phyloP scores from a whole-genome alignment of 1,284 basidiomycete species.

The Sanguinoderma infundibulare region DNA sequence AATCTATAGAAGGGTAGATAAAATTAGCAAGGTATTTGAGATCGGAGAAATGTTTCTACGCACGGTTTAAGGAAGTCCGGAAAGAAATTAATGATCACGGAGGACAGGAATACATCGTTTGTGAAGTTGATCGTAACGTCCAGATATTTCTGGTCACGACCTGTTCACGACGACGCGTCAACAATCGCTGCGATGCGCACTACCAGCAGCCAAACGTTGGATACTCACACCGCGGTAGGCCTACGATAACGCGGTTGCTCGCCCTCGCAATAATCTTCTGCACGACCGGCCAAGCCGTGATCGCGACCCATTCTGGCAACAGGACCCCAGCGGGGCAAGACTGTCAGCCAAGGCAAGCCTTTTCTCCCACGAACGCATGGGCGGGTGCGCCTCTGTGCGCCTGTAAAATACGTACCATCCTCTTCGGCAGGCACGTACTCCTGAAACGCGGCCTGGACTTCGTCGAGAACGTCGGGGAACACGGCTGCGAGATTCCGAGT shows the following conservation, averaged over 20 bases:
- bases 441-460: slow-evolving; percentile 32
- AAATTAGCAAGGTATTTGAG: neutral
- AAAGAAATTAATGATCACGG: slow-evolving; percentile 27
- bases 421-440: slow-evolving; percentile 24
- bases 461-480: slow-evolving; percentile 35
- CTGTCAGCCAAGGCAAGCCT: neutral
- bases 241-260: slow-evolving; percentile 25
- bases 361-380: neutral
- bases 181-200: neutral
- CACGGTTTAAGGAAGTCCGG: slow-evolving; percentile 24
- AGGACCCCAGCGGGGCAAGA: no score
- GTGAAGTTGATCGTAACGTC: slow-evolving; percentile 25
- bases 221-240: slow-evolving; percentile 22
- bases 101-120: slow-evolving; percentile 24
- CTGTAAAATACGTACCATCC: slow-evolving; percentile 22
- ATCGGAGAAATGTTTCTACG: neutral
- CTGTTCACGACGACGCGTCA: slow-evolving; percentile 5
- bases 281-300: slow-evolving; percentile 17
- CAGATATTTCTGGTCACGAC: slow-evolving; percentile 24
- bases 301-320: slow-evolving; percentile 17
- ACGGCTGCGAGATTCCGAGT: slow-evolving; percentile 33
- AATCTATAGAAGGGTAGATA: neutral
- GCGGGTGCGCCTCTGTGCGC: no score
- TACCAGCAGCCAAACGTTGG: neutral
- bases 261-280: slow-evolving; percentile 22